phyloP scores from a whole-genome alignment of 2,329 filamentous ascomycete genomes.

The Microascus cirrosus region DNA sequence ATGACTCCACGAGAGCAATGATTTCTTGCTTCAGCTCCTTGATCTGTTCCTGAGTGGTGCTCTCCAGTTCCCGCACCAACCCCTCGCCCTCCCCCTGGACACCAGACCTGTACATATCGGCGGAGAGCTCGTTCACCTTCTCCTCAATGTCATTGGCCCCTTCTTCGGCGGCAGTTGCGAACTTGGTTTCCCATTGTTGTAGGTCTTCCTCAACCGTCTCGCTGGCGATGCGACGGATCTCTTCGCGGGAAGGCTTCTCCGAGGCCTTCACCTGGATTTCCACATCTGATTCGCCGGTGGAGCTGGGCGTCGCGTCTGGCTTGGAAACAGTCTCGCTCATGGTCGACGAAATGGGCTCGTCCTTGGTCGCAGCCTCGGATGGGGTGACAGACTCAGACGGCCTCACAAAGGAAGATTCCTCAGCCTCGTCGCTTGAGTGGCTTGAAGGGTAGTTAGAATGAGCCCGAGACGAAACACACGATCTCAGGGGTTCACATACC shows the following conservation, averaged over 20 bases:
- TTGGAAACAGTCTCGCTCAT: background rate
- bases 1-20: conserved; percentile 42
- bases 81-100: conserved; percentile 52
- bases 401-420: conserved; percentile 29
- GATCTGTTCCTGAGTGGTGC: conserved; percentile 53
- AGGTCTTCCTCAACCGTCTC: conserved; percentile 69
- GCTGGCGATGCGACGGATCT: conserved; percentile 45
- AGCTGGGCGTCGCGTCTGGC: conserved; percentile 12
- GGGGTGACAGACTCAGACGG: conserved; percentile 14
- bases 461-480: background rate
- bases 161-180: conserved; percentile 74
- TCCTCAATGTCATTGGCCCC: conserved; percentile 64
- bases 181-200: conserved; percentile 77
- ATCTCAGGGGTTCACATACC: conserved; percentile 11
- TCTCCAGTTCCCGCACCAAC: conserved; percentile 57
- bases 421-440: conserved; percentile 9
- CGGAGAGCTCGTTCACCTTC: conserved; percentile 46
- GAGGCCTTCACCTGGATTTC: background rate
- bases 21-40: conserved; percentile 57
- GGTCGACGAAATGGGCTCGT: conserved; percentile 9
- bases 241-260: conserved; percentile 15
- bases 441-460: background rate
- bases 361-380: conserved; percentile 11
- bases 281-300: conserved; percentile 1
- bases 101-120: conserved; percentile 15